Conservation (phyloP, 768 basidiomycete genomes). For the Sistotremastrum suecicum region DNA sequence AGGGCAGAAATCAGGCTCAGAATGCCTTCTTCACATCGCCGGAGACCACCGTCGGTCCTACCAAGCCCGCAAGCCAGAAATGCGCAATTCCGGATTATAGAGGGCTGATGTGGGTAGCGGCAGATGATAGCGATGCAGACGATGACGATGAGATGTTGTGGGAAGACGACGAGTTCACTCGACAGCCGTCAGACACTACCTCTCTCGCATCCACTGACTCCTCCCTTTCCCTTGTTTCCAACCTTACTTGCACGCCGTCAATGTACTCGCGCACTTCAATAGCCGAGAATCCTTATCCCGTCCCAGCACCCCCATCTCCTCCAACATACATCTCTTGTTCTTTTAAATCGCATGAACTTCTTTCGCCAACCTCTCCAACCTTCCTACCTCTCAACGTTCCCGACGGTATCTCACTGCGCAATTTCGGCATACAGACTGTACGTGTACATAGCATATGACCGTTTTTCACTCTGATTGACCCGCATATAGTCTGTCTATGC, state of each 20-base stretch:
- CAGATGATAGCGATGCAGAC: conserved; percentile 45
- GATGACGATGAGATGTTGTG: conserved; percentile 13
- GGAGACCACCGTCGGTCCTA: conserved; percentile 13
- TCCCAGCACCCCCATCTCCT: conserved; percentile 7
- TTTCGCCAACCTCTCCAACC: conserved; percentile 30
- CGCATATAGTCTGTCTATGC: conserved; percentile 59
- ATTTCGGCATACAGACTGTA: conserved; percentile 83
- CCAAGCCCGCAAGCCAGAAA: conserved; percentile 11
- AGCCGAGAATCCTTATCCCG: conserved; percentile 7
- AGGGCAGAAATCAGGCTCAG: conserved; percentile 66
- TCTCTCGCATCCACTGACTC: conserved; percentile 7
- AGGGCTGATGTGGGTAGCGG: conserved; percentile 76
- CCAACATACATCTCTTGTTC: conserved; percentile 14
- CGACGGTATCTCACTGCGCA: conserved; percentile 70
- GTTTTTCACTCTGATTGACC: conserved; percentile 1
- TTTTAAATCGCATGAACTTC: conserved; percentile 21
- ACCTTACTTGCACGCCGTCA: conserved; percentile 5
- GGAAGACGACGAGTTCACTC: conserved; percentile 19
- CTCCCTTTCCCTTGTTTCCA: conserved; percentile 5
- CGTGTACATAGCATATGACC: conserved; percentile 21
- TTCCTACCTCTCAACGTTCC: conserved; percentile 63
- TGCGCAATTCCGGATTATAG: conserved; percentile 31
- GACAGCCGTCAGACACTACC: conserved; percentile 5
- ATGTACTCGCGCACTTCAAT: conserved; percentile 9
- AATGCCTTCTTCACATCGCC: conserved; percentile 53